Percentiles rank a stretch among this genome's conserved stretches.
These are phyloP conservation scores for Cryptococcus sp. DNA, from an alignment of 1,284 basidiomycete genomes.

Conservation along the genomic window DNA sequence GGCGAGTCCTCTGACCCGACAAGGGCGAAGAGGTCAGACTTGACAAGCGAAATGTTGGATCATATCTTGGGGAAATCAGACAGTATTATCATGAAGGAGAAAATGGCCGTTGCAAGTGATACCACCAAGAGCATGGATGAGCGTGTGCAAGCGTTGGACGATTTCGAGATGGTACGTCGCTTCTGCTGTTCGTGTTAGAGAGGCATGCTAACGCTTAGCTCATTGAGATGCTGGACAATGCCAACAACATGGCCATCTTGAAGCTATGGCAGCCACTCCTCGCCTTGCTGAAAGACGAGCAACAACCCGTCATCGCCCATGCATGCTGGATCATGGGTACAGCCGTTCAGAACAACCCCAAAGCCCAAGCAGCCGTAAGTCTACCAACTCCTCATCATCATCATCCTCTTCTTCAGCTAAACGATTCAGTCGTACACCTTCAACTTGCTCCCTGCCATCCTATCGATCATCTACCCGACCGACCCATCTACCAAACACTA, in stretches of 20 bases:
- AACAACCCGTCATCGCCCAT: slow-evolving; percentile 63
- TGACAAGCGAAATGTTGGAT: slow-evolving; percentile 66
- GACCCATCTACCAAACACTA: slow-evolving; percentile 31
- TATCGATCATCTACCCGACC: slow-evolving; percentile 52
- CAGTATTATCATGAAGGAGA: slow-evolving; percentile 79
- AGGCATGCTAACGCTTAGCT: slow-evolving; percentile 53
- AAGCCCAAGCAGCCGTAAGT: slow-evolving; percentile 77
- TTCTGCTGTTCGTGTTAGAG: neutral
- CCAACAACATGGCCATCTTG: slow-evolving; percentile 79
- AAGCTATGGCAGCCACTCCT: slow-evolving; percentile 83
- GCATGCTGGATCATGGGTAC: slow-evolving; percentile 90
- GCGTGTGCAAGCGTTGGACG: slow-evolving; percentile 74
- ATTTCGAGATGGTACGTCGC: slow-evolving; percentile 83
- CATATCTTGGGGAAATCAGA: slow-evolving; percentile 81
- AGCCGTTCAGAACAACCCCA: slow-evolving; percentile 89
- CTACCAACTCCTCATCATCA: neutral
- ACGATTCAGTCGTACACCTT: no score
- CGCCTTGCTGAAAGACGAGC: slow-evolving; percentile 56
- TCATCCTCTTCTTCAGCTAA: slow-evolving; percentile 54
- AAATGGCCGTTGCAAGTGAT: slow-evolving; percentile 68
- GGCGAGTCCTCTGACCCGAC: slow-evolving; percentile 26
- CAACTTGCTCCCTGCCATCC: slow-evolving; percentile 62
- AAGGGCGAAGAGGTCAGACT: slow-evolving; percentile 16
- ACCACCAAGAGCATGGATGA: slow-evolving; percentile 57
- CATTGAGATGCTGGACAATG: slow-evolving; percentile 91